Percentiles rank a stretch among this genome's conserved stretches.
Evolutionary conservation across 805 yeast species (phyloP).

Genomic region (Candida dajiaensis): DNA sequence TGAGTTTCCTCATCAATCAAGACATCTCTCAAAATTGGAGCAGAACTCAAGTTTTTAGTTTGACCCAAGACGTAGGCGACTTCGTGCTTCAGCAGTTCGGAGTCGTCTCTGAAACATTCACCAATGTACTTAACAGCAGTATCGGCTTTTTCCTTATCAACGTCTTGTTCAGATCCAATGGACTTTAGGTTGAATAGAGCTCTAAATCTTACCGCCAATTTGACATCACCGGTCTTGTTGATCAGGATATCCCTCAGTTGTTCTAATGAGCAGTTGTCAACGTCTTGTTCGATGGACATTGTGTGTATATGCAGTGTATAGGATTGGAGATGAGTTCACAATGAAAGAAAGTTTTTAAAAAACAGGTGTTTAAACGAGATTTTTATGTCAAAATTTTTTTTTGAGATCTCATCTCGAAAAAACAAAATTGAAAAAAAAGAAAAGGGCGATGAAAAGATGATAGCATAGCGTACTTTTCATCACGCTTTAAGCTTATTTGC

Average conservation of each 20-base stretch:
- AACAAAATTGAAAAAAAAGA: not conserved
- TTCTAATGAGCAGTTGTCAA: constrained; percentile 43
- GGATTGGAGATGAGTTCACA: not conserved
- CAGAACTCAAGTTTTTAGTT: constrained; percentile 76
- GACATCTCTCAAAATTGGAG: constrained; percentile 68
- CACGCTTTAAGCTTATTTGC: not conserved
- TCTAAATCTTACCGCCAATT: constrained; percentile 84
- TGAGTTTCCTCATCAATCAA: constrained; percentile 57
- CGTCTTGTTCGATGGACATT: constrained; percentile 17
- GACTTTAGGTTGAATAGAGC: constrained; percentile 89
- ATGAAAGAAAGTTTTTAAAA: not conserved
- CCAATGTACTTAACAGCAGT: constrained; percentile 77
- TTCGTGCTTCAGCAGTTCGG: constrained; percentile 93
- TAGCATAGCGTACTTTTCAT: not conserved
- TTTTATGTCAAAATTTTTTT: not conserved
- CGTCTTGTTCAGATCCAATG: constrained; percentile 67
- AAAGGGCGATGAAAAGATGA: not conserved
- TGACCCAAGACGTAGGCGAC: constrained; percentile 97
- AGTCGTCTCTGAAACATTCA: constrained; percentile 69
- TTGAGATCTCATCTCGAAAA: not conserved
- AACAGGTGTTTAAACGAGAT: constrained; percentile 1
- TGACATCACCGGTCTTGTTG: constrained; percentile 60
- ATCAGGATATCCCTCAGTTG: constrained; percentile 65
- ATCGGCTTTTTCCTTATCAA: constrained; percentile 47
- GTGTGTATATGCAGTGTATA: not conserved